These are phyloP conservation scores for Saturnispora quitensis DNA, from an alignment of 805 yeast genomes.

Conservation along the genomic window DNA sequence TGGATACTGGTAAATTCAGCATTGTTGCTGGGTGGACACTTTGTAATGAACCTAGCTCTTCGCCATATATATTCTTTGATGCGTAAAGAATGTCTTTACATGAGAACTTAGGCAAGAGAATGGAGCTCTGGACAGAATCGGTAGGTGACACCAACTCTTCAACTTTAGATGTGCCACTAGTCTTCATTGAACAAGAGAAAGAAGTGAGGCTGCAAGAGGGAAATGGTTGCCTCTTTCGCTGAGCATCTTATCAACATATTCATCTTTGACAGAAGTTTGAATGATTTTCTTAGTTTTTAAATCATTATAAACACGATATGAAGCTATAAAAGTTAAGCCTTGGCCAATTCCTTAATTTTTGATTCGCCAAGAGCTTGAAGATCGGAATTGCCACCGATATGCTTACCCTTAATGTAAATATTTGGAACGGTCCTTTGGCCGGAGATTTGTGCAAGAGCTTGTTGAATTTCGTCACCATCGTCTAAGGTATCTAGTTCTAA, in stretches of 20 bases:
- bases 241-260: neutral
- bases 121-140: constrained; percentile 20
- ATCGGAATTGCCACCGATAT: constrained; percentile 93
- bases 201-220: neutral
- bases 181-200: neutral
- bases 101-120: constrained; percentile 21
- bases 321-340: neutral
- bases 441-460: constrained; percentile 63
- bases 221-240: neutral
- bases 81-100: constrained; percentile 18
- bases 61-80: constrained; percentile 18
- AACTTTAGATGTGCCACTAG: neutral
- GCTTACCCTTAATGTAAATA: constrained; percentile 82
- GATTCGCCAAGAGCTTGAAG: constrained; percentile 53
- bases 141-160: constrained; percentile 8
- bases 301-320: neutral
- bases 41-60: constrained; percentile 5
- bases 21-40: neutral
- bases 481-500: constrained; percentile 42
- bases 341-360: constrained; percentile 9
- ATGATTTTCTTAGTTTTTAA: too few species aligned
- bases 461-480: constrained; percentile 81
- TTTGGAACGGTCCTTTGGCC: constrained; percentile 94
- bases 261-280: neutral
- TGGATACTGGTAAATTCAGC: constrained; percentile 17